These are phyloP conservation scores for Fagus sylvatica DNA, from an alignment of 306 rosid genomes.

Conservation along the genomic window DNA sequence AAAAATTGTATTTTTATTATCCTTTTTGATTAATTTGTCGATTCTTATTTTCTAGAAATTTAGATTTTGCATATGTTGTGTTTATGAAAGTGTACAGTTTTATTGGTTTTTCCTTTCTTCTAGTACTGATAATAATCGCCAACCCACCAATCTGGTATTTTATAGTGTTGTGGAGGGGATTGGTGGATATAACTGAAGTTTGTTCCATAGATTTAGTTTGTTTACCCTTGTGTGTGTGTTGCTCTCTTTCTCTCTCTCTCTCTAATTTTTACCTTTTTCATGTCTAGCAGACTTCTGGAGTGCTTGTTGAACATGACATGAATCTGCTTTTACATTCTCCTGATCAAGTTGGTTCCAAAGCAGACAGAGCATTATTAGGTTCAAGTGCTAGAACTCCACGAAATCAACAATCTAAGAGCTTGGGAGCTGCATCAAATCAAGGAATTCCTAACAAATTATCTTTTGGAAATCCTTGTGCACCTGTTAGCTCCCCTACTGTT, in stretches of 20 bases:
- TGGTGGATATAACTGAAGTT: not conserved
- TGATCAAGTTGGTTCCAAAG: constrained; percentile 45
- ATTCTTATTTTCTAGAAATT: not conserved
- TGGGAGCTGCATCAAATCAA: constrained; percentile 39
- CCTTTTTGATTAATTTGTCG: not conserved
- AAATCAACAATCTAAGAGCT: constrained; percentile 34
- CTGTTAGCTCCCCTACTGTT: constrained; percentile 50
- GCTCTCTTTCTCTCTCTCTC: not conserved
- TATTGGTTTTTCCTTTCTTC: not conserved
- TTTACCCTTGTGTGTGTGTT: not conserved
- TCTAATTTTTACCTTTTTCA: constrained; percentile 28
- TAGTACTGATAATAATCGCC: not conserved
- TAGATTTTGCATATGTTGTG: not conserved
- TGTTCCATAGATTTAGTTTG: not conserved
- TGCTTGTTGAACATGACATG: constrained; percentile 60
- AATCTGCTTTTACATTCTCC: constrained; percentile 58
- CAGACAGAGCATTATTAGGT: constrained; percentile 32
- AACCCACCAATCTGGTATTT: not conserved
- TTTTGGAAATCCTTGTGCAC: constrained; percentile 38
- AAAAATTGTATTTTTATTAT: not conserved
- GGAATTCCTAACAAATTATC: constrained; percentile 36
- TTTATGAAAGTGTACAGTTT: not conserved
- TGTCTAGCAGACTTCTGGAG: constrained; percentile 52
- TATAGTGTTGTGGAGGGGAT: not conserved
- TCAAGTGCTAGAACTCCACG: constrained; percentile 46